Evolutionary conservation across 179 eudicot genomes (phyloP), one percentile per base, ranked within the genome.

Genomic region (Beta lomatogona): DNA sequence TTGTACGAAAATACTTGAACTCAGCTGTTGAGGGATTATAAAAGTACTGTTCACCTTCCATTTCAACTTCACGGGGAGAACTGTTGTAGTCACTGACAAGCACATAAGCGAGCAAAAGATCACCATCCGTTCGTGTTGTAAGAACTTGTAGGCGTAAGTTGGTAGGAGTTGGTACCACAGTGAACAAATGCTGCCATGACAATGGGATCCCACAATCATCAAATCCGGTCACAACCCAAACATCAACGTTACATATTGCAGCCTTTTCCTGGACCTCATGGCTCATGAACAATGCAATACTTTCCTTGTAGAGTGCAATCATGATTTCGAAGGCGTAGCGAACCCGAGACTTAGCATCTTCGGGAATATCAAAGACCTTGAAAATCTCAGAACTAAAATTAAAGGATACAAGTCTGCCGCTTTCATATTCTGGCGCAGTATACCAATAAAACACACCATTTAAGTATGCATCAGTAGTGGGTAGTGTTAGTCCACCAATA

Each of bases 101-200:
- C 41, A 65, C 6, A 41, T 3, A 3, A 8, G 5, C 0, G 55
- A 76, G 64, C 31, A 76, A 5, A 7, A 76, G 54, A 59, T 76
- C 68, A n/a, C 78, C 78, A 59, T 45, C 28, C 69, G 18, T n/a
- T 76, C 66, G 46, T 48, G 46, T 36, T 76, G 68, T 9, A 6
- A 3, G 4, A 12, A 76, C 22, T 5, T 1, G 0, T 18, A 76
- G 36, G 16, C 15, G 44, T 16, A 18, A 50, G 8, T 64, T 4
- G 0, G 66, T n/a, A 19, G 78, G 53, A 11, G 46, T 41, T 1
- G 67, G 54, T 58, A 50, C 68, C 3, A 77, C 31, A 13, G 60
- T 48, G 55, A 63, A 48, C 71, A 64, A 46, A 77, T 7, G 79
- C 66, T 77, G 79, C 79, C 79, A 77, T 14, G 79, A 63, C 15